Evolutionary conservation across 106 monocot species (phyloP).

Genomic region (Hemerocallis citrina): DNA sequence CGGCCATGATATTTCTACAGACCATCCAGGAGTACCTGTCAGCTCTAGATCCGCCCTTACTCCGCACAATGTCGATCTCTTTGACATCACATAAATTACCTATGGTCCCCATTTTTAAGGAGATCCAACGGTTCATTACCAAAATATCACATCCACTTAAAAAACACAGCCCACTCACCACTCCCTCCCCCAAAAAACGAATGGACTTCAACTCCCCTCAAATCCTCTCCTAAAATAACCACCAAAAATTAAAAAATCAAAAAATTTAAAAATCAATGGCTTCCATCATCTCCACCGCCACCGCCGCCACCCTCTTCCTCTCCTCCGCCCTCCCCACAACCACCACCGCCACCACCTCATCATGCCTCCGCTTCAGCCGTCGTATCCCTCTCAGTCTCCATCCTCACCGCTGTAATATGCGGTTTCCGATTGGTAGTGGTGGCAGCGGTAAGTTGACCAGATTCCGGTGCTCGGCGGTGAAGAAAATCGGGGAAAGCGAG

Average conservation of each 20-base stretch:
- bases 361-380: background rate
- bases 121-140: too few species aligned
- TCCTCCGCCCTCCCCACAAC: background rate
- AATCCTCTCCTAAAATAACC: background rate
- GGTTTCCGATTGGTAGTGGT: background rate
- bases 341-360: background rate
- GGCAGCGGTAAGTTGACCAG: background rate
- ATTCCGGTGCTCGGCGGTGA: conserved; percentile 44
- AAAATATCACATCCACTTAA: too few species aligned
- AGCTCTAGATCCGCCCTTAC: too few species aligned
- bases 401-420: background rate
- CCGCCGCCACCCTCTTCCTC: background rate
- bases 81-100: too few species aligned
- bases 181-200: background rate
- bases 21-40: too few species aligned
- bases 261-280: conserved; percentile 8
- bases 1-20: too few species aligned
- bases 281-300: conserved; percentile 12
- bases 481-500: conserved; percentile 36
- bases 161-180: too few species aligned
- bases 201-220: background rate
- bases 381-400: background rate
- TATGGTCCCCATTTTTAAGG: too few species aligned
- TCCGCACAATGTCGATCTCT: too few species aligned
- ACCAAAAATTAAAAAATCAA: background rate